Evolutionary conservation across 2,329 filamentous ascomycete species (phyloP).

Genomic region (Calonectria henricotiae): DNA sequence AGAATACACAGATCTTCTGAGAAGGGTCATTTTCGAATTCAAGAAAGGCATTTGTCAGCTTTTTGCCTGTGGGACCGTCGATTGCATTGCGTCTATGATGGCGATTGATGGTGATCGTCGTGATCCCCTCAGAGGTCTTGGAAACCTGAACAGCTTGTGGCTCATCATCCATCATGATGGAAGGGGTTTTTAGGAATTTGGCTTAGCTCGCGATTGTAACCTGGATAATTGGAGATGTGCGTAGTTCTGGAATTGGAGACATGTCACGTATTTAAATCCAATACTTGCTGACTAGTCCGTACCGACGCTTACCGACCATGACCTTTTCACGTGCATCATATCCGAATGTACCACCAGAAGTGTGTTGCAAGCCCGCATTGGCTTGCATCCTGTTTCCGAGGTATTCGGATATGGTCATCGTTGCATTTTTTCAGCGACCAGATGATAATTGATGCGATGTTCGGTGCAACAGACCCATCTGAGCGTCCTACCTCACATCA

Average conservation of each 20-base stretch:
- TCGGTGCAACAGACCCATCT: not conserved
- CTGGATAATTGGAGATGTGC: not conserved
- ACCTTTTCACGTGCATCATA: not conserved
- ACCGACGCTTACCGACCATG: conserved; percentile 4
- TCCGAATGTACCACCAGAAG: not conserved
- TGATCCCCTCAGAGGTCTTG: conserved; percentile 62
- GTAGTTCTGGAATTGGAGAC: too few species aligned
- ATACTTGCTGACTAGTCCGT: not conserved
- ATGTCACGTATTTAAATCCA: not conserved
- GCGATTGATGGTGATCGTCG: conserved; percentile 71
- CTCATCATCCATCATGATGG: conserved; percentile 30
- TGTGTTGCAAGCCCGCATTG: not conserved
- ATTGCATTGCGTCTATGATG: conserved; percentile 68
- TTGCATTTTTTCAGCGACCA: not conserved
- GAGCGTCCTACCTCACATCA: not conserved
- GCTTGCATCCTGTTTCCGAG: not conserved
- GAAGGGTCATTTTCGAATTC: conserved; percentile 66
- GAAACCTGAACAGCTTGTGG: conserved; percentile 42
- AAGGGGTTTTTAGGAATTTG: too few species aligned
- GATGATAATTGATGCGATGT: too few species aligned
- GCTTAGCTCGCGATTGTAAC: too few species aligned
- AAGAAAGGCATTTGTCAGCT: conserved; percentile 66
- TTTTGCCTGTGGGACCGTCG: conserved; percentile 64
- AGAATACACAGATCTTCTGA: conserved; percentile 70
- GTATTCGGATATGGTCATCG: not conserved